Conservation (phyloP, 257 asterid species). For the Solanum pinnatisectum region DNA sequence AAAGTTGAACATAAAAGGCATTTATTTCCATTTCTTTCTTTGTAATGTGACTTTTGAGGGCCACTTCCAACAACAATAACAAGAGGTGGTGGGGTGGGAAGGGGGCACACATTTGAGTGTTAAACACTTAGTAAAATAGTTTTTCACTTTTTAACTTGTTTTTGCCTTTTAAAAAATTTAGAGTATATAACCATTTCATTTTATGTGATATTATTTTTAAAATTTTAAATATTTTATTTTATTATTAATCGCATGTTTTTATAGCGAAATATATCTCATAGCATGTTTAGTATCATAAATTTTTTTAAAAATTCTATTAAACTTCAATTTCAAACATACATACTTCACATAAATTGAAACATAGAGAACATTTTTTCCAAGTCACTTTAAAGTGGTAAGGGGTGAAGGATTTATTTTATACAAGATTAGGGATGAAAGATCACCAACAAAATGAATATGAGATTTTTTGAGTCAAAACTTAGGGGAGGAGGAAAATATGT, state of each 20-base stretch:
- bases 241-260: neutral
- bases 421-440: neutral
- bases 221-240: neutral
- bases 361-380: rapidly evolving
- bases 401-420: neutral
- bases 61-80: conserved; percentile 24
- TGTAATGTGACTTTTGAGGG: conserved; percentile 18
- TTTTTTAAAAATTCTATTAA: rapidly evolving
- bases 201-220: neutral
- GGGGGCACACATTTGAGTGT: conserved; percentile 14
- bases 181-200: neutral
- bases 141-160: neutral
- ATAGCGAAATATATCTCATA: neutral
- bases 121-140: neutral
- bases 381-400: neutral
- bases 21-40: conserved; percentile 20
- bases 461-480: neutral
- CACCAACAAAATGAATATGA: neutral
- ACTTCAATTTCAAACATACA: neutral
- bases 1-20: conserved; percentile 10
- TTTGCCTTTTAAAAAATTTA: neutral
- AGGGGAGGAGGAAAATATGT: neutral
- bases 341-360: neutral
- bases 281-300: neutral
- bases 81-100: conserved; percentile 8